Conservation (phyloP, 306 rosid genomes). For the Cicer yamashitae region DNA sequence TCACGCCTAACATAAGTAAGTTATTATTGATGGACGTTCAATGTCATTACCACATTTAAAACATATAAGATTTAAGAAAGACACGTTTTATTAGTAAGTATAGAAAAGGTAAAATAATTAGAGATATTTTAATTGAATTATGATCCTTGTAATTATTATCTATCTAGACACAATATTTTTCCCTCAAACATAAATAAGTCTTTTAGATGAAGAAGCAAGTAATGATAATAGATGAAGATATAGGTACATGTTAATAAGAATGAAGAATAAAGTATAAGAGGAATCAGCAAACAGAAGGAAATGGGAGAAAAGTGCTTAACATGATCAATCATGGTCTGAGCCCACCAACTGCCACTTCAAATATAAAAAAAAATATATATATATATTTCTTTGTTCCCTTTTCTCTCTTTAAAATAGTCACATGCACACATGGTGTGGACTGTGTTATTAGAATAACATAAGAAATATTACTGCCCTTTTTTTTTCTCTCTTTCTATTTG, state of each 20-base stretch:
- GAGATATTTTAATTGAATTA: too few relatives aligned
- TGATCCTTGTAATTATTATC: conserved; percentile 12
- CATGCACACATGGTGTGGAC: conserved; percentile 71
- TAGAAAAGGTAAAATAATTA: too few relatives aligned
- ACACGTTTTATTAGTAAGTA: too few relatives aligned
- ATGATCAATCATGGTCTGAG: conserved; percentile 62
- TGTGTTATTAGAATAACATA: conserved; percentile 17
- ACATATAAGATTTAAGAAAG: too few relatives aligned
- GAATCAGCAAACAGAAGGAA: conserved; percentile 53
- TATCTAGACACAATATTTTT: background rate
- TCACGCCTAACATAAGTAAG: too few relatives aligned
- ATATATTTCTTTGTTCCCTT: conserved; percentile 14
- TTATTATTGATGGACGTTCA: too few relatives aligned
- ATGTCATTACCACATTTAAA: too few relatives aligned
- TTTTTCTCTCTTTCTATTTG: conserved; percentile 19
- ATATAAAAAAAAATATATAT: conserved; percentile 12
- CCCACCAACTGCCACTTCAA: conserved; percentile 67
- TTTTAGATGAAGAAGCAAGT: conserved; percentile 41
- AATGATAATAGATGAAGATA: conserved; percentile 20
- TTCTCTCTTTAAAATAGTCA: conserved; percentile 55
- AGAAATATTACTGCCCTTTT: conserved; percentile 35
- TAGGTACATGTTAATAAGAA: conserved; percentile 40
- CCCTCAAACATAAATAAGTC: background rate
- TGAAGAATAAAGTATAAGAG: conserved; percentile 35
- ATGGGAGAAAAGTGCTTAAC: conserved; percentile 63